These are phyloP conservation scores for Teratosphaeria nubilosa DNA, from an alignment of 2,329 filamentous ascomycete species.

Conservation along the genomic window DNA sequence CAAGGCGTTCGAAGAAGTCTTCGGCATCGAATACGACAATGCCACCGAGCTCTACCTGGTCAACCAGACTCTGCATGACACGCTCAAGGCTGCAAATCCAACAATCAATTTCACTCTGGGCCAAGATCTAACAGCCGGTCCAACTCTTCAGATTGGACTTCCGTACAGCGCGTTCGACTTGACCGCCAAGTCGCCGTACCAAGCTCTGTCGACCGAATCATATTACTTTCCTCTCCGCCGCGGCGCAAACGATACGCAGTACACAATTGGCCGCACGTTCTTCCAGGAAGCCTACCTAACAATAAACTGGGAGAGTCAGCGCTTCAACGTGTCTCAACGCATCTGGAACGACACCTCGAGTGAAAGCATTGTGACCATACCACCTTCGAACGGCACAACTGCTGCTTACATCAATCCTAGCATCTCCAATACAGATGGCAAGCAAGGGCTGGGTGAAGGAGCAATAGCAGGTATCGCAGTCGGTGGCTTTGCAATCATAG, in stretches of 20 bases:
- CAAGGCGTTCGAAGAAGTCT: constrained; percentile 51
- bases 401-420: background rate
- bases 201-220: constrained; percentile 49
- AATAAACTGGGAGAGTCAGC: constrained; percentile 39
- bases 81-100: constrained; percentile 34
- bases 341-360: constrained; percentile 16
- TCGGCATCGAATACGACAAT: constrained; percentile 57
- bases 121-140: constrained; percentile 23
- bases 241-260: constrained; percentile 42
- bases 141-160: constrained; percentile 35
- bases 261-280: constrained; percentile 57
- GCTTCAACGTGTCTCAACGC: constrained; percentile 36
- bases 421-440: background rate
- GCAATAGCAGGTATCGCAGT: constrained; percentile 37
- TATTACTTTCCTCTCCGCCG: constrained; percentile 58
- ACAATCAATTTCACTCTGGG: constrained; percentile 36
- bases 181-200: constrained; percentile 37
- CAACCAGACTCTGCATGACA: constrained; percentile 45
- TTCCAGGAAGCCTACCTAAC: constrained; percentile 54
- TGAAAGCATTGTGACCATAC: constrained; percentile 20
- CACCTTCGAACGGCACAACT: background rate
- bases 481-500: constrained; percentile 27
- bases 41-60: constrained; percentile 56
- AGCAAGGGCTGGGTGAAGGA: constrained; percentile 22
- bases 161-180: constrained; percentile 43